These are phyloP conservation scores for Teunomyces cretensis DNA, from an alignment of 805 yeast species.

Conservation along the genomic window DNA sequence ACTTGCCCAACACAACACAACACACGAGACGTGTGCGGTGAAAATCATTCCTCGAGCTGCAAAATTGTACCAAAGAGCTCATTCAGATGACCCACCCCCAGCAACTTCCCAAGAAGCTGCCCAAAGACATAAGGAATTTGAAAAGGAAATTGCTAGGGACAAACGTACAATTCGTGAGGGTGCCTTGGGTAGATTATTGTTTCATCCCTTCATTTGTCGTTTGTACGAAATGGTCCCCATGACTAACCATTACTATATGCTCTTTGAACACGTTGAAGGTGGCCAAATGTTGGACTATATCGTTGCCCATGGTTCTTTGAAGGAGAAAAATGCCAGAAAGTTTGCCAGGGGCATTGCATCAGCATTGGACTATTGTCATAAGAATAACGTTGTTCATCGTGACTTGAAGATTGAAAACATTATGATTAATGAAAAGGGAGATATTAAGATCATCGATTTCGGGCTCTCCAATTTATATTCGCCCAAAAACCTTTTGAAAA, in stretches of 20 bases:
- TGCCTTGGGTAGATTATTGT: slow-evolving; percentile 82
- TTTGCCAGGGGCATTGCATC: slow-evolving; percentile 94
- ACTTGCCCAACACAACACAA: slow-evolving; percentile 79
- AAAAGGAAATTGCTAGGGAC: slow-evolving; percentile 86
- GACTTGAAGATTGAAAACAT: slow-evolving; percentile 96
- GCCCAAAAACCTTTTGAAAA: slow-evolving; percentile 68
- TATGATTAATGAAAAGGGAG: slow-evolving; percentile 90
- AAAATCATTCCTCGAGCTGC: slow-evolving; percentile 92
- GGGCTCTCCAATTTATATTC: slow-evolving; percentile 89
- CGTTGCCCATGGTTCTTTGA: slow-evolving; percentile 91
- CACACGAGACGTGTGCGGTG: slow-evolving; percentile 84
- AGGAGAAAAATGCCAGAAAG: slow-evolving; percentile 90
- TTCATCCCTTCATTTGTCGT: slow-evolving; percentile 91
- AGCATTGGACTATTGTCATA: slow-evolving; percentile 91
- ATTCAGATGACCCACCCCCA: slow-evolving; percentile 67
- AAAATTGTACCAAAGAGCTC: slow-evolving; percentile 69
- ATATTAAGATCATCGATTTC: slow-evolving; percentile 92
- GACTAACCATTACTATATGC: slow-evolving; percentile 96
- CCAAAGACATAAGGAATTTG: slow-evolving; percentile 67
- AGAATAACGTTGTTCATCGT: slow-evolving; percentile 92
- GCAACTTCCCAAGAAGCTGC: slow-evolving; percentile 54
- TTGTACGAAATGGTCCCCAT: slow-evolving; percentile 91
- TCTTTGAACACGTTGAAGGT: slow-evolving; percentile 94
- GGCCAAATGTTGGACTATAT: slow-evolving; percentile 97
- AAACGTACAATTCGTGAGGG: slow-evolving; percentile 93